These are phyloP conservation scores for Chrysoporthe deuterocubensis DNA, from an alignment of 2,329 filamentous ascomycete species.

Conservation along the genomic window DNA sequence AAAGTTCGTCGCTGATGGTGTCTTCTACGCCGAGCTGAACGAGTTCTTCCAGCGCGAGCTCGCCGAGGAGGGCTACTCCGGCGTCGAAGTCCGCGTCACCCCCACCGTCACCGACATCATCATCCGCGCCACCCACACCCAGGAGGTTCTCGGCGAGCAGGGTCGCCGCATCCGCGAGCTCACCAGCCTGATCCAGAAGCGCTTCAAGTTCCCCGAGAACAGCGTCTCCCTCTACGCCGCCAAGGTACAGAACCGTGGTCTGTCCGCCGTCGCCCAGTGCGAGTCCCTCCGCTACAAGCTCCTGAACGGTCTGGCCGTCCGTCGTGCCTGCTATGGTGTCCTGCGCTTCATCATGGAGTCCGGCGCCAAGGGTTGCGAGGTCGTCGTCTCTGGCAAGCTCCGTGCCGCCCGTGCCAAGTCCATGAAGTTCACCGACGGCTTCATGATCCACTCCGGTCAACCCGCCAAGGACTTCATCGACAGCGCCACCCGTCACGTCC, in stretches of 20 bases:
- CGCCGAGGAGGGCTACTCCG: slow-evolving; percentile 99
- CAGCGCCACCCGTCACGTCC: slow-evolving; percentile 96
- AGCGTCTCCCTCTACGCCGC: slow-evolving; percentile 99
- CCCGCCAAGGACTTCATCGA: slow-evolving; percentile 99
- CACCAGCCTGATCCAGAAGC: slow-evolving; percentile 99
- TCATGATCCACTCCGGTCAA: slow-evolving; percentile 99
- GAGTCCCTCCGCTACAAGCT: slow-evolving; percentile 99
- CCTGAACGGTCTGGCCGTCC: slow-evolving; percentile 98
- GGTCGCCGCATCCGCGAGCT: slow-evolving; percentile 99
- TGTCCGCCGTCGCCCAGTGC: slow-evolving; percentile 99
- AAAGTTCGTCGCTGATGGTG: slow-evolving; percentile 97
- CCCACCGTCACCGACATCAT: slow-evolving; percentile 99
- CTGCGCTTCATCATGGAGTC: slow-evolving; percentile 99
- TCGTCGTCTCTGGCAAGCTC: slow-evolving; percentile 99
- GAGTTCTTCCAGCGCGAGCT: slow-evolving; percentile 99
- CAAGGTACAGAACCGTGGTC: slow-evolving; percentile 99
- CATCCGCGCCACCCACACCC: slow-evolving; percentile 99
- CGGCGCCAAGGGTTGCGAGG: slow-evolving; percentile 99
- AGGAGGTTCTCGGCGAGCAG: slow-evolving; percentile 99
- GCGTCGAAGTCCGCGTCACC: slow-evolving; percentile 99
- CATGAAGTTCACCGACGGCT: slow-evolving; percentile 99
- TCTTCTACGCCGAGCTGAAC: slow-evolving; percentile 99
- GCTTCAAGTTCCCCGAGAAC: slow-evolving; percentile 99
- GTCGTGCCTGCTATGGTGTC: slow-evolving; percentile 99
- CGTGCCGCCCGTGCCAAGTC: slow-evolving; percentile 98